Percentiles rank a stretch among this genome's conserved stretches.
phyloP scores from a whole-genome alignment of 495 filamentous ascomycete genomes.

The Massariosphaeria phaeospora region DNA sequence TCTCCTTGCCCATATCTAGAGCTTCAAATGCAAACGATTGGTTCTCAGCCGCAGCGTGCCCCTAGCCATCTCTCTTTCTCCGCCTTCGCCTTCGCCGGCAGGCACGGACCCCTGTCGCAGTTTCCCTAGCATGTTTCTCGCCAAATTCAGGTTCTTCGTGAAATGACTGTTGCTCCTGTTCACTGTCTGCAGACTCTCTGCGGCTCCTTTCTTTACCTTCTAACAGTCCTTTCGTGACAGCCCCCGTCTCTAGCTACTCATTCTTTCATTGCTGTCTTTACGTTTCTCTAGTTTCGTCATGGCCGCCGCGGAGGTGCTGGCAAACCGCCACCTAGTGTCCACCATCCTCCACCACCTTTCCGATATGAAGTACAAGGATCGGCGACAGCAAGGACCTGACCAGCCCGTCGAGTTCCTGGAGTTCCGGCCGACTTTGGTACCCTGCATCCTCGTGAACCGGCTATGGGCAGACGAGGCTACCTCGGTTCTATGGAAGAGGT shows the following conservation, averaged over 20 bases:
- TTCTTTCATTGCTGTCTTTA: conserved; percentile 4
- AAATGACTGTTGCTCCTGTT: background rate
- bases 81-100: no score
- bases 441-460: conserved; percentile 23
- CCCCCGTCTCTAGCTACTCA: background rate
- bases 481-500: conserved; percentile 24
- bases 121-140: background rate
- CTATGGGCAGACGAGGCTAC: conserved; percentile 29
- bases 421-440: conserved; percentile 30
- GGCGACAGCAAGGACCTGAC: conserved; percentile 20
- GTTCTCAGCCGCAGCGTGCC: no score
- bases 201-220: background rate
- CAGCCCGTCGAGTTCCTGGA: conserved; percentile 25
- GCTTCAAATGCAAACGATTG: no score
- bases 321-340: conserved; percentile 19
- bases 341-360: conserved; percentile 25
- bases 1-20: no score
- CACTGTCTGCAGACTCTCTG: background rate
- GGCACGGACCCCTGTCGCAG: conserved; percentile 1
- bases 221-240: background rate
- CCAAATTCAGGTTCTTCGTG: conserved; percentile 9
- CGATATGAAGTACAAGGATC: conserved; percentile 23
- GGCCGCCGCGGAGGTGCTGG: conserved; percentile 5
- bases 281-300: conserved; percentile 11
- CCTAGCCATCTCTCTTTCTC: no score